Evolutionary conservation across 345 rosid species (phyloP).

Genomic region (Melaleuca quinquenervia): DNA sequence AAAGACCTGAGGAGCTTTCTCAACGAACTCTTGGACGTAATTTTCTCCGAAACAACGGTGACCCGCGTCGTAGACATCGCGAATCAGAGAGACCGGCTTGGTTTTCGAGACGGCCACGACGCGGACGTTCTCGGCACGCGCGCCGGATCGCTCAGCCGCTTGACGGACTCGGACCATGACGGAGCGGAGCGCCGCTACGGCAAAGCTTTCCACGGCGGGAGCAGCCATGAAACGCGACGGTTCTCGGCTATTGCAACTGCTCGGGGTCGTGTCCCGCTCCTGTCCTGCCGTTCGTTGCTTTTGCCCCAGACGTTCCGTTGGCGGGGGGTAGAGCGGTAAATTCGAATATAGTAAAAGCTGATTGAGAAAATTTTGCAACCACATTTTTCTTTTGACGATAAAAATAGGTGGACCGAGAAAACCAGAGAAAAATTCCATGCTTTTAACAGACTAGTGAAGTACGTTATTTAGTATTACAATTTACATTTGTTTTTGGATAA

Average conservation of each 20-base stretch:
- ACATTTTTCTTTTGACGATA: not conserved
- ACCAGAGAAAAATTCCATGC: not conserved
- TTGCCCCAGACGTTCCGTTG: not conserved
- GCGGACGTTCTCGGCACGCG: conserved; percentile 37
- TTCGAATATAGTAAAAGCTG: not conserved
- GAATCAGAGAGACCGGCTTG: conserved; percentile 75
- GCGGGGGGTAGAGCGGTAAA: not conserved
- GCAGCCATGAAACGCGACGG: conserved; percentile 29
- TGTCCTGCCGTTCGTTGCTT: not conserved
- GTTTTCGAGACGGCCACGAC: conserved; percentile 82
- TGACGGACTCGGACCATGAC: conserved; percentile 57
- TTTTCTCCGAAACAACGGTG: conserved; percentile 88
- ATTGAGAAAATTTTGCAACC: not conserved
- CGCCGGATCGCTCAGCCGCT: conserved; percentile 54
- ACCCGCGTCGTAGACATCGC: conserved; percentile 79
- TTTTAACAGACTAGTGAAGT: no score
- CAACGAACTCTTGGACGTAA: conserved; percentile 78
- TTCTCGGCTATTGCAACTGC: not conserved
- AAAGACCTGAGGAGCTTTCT: conserved; percentile 77
- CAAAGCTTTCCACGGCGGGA: conserved; percentile 40
- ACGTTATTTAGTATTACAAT: no score
- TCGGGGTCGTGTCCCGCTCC: not conserved
- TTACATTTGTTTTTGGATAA: no score
- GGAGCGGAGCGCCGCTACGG: conserved; percentile 57
- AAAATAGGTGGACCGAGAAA: not conserved